Evolutionary conservation across 148 eudicot genomes (phyloP), one percentile per base, ranked within the genome.

Genomic region (Pharnaceum exiguum): DNA sequence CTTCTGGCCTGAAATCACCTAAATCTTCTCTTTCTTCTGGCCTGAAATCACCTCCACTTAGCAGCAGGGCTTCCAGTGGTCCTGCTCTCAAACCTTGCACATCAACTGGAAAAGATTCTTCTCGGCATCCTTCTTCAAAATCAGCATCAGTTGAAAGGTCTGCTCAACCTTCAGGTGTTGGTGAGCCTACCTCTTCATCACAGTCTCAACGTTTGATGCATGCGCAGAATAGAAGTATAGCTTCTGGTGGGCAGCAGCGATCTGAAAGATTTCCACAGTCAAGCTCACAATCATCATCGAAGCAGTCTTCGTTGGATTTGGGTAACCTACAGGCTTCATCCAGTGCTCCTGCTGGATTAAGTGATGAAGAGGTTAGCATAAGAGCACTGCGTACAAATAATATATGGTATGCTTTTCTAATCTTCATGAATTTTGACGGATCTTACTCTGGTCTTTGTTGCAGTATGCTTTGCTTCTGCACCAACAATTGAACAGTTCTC

Each of bases 401-500:
- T 30, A 5, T 54, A 16, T 4, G 37, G 50, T 30, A 13, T 40
- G 15, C 24, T n/a, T 35, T 59, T 64, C 38, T 11, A 16, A n/a
- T 16, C 5, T 32, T 13, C 26, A 7, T 25, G 31, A n/a, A n/a
- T n/a, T 39, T 57, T 50, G 54, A 62, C 26, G 22, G 35, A 51
- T 38, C 25, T 11, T 59, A 18, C 2, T 19, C 50, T 62, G 27
- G 40, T 35, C 33, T 30, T 71, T 35, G 21, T 32, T 75, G 76
- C 81, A 93, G 99, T 90, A 85, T 81, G 99, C 99, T 70, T 78
- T 88, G 70, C 77, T 88, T 54, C 68, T 93, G 63, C 99, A 93
- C 67, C 95, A 88, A 71, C 89, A 93, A 73, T 91, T 93, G 10
- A 93, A 93, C 73, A 93, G 99, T 73, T 93, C 99, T 67, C 96